These are phyloP conservation scores for Acanthamoeba quina DNA, from an alignment of 208 protist genomes.

Conservation along the genomic window DNA sequence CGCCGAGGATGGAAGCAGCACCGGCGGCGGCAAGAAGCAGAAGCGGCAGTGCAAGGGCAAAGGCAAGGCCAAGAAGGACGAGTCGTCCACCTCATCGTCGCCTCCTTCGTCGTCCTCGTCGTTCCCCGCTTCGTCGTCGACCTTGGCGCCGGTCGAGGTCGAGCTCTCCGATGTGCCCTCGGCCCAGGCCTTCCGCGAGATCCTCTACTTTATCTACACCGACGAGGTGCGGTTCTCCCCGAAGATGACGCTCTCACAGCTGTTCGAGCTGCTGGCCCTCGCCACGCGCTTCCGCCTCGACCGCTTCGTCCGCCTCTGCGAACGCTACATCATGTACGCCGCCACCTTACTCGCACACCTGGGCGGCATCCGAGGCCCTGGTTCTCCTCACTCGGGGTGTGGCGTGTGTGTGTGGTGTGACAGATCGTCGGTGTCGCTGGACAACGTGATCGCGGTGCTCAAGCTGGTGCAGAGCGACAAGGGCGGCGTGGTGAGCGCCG, in stretches of 20 bases:
- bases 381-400: no score
- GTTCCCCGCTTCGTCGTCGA: no score
- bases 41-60: no score
- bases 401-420: no score
- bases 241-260: not conserved
- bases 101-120: not conserved
- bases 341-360: no score
- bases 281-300: not conserved
- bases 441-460: not conserved
- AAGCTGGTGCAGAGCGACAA: not conserved
- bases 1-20: not conserved
- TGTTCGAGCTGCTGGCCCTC: not conserved
- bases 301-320: not conserved
- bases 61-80: not conserved
- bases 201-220: conserved; percentile 3
- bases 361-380: no score
- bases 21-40: not conserved
- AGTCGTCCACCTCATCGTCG: not conserved
- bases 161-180: not conserved
- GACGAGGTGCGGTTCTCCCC: not conserved
- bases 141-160: not conserved
- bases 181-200: not conserved
- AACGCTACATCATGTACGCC: conserved; percentile 34
- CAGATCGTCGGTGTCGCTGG: not conserved
- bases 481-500: not conserved